These are phyloP conservation scores for Terana coerulea DNA, from an alignment of 768 basidiomycete species.

Conservation along the genomic window DNA sequence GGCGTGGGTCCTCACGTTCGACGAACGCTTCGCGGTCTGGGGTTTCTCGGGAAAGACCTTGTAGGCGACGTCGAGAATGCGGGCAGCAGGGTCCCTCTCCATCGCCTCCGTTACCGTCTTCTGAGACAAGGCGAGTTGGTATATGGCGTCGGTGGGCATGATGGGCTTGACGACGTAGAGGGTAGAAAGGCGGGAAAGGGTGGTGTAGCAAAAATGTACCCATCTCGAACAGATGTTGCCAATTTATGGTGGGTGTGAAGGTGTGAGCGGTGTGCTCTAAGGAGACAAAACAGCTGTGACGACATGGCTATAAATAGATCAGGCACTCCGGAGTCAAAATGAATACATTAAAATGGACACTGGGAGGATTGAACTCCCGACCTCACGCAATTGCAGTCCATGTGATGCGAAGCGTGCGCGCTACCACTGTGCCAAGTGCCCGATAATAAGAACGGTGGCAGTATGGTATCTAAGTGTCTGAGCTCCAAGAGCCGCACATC, in stretches of 20 bases:
- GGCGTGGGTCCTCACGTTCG: constrained; percentile 12
- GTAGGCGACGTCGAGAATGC: constrained; percentile 9
- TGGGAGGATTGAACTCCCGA: constrained; percentile 1
- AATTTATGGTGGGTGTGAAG: too few relatives aligned
- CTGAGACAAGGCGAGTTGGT: constrained; percentile 5
- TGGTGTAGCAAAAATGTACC: too few relatives aligned
- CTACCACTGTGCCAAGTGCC: background rate
- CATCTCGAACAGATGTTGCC: too few relatives aligned
- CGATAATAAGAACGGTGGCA: background rate
- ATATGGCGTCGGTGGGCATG: constrained; percentile 13
- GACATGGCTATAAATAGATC: background rate
- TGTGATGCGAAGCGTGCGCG: background rate
- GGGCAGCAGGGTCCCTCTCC: background rate
- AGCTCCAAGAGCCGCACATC: too few relatives aligned
- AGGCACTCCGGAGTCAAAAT: background rate
- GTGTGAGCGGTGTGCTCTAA: constrained; percentile 4
- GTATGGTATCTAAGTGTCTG: too few relatives aligned
- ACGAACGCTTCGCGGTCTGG: constrained; percentile 4
- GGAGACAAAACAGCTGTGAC: background rate
- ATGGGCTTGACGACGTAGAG: background rate
- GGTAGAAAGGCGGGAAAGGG: background rate
- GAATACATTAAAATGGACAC: background rate
- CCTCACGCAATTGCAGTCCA: background rate
- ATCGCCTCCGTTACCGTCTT: constrained; percentile 12
- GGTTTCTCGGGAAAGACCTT: constrained; percentile 12